These are phyloP conservation scores for Sclerotinia borealis DNA, from an alignment of 2,329 filamentous ascomycete species.

Conservation along the genomic window DNA sequence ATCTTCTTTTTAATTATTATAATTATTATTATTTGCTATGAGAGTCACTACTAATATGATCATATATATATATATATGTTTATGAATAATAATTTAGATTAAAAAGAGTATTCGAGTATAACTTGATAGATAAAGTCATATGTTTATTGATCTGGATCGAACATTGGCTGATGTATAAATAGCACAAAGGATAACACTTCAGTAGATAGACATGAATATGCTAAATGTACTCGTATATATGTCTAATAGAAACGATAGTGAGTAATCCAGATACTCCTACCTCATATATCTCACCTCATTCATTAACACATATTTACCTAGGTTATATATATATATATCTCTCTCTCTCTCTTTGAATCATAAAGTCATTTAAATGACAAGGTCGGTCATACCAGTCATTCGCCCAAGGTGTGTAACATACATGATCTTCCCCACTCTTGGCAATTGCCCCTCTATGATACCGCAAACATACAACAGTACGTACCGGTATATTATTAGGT, in stretches of 20 bases:
- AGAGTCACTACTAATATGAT: too few species aligned
- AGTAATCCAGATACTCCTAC: not conserved
- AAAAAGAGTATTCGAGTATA: too few species aligned
- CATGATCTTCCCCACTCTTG: constrained; percentile 10
- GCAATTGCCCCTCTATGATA: constrained; percentile 5
- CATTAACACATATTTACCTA: not conserved
- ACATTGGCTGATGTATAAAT: not conserved
- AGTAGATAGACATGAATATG: too few species aligned
- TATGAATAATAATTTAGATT: too few species aligned
- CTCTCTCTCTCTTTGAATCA: too few species aligned
- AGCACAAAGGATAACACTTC: not conserved
- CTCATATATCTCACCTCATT: not conserved
- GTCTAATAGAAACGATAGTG: not conserved
- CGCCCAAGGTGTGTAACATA: not conserved
- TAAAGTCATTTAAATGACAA: too few species aligned
- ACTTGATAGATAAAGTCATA: too few species aligned
- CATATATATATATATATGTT: too few species aligned
- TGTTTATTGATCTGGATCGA: not conserved
- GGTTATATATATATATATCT: not conserved
- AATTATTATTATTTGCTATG: too few species aligned
- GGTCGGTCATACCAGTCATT: not conserved
- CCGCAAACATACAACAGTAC: constrained; percentile 6
- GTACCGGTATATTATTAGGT: too few species aligned
- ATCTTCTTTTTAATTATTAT: too few species aligned
- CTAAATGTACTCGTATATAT: too few species aligned